These are phyloP conservation scores for Seiridium unicorne DNA, from an alignment of 2,329 filamentous ascomycete genomes.

Conservation along the genomic window DNA sequence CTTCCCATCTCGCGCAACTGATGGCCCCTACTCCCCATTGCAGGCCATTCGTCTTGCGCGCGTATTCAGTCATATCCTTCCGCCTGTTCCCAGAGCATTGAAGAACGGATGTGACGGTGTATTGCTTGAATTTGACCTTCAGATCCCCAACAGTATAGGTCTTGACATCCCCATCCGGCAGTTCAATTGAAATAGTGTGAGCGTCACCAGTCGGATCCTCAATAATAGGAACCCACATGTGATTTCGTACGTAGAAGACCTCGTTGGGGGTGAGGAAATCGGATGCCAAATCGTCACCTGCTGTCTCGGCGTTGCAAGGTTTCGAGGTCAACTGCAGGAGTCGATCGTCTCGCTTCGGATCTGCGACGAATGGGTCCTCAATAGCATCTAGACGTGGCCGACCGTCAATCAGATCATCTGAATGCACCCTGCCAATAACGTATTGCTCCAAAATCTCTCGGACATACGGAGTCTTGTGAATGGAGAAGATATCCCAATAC, in stretches of 20 bases:
- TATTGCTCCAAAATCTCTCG: constrained; percentile 65
- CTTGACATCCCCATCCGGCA: constrained; percentile 38
- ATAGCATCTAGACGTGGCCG: constrained; percentile 50
- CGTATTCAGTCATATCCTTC: constrained; percentile 40
- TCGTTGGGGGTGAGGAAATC: constrained; percentile 42
- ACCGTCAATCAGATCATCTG: constrained; percentile 57
- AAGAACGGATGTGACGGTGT: constrained; percentile 41
- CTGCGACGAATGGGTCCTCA: constrained; percentile 53
- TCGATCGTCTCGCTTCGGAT: constrained; percentile 39
- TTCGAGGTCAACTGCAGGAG: constrained; percentile 38
- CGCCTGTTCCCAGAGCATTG: constrained; percentile 49
- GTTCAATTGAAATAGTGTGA: constrained; percentile 39
- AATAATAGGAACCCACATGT: constrained; percentile 44
- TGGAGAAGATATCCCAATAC: constrained; percentile 70
- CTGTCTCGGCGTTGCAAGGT: constrained; percentile 51
- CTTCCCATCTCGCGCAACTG: constrained; percentile 43
- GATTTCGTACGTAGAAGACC: constrained; percentile 46
- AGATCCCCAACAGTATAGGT: constrained; percentile 40
- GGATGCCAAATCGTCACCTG: constrained; percentile 34
- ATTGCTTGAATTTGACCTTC: constrained; percentile 39
- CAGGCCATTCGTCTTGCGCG: constrained; percentile 42
- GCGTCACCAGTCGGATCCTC: constrained; percentile 28
- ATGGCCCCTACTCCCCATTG: constrained; percentile 48
- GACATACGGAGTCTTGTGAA: constrained; percentile 65
- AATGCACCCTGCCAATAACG: constrained; percentile 60